These are phyloP conservation scores for Antrodiella citrinella DNA, from an alignment of 768 basidiomycete genomes.

Conservation along the genomic window DNA sequence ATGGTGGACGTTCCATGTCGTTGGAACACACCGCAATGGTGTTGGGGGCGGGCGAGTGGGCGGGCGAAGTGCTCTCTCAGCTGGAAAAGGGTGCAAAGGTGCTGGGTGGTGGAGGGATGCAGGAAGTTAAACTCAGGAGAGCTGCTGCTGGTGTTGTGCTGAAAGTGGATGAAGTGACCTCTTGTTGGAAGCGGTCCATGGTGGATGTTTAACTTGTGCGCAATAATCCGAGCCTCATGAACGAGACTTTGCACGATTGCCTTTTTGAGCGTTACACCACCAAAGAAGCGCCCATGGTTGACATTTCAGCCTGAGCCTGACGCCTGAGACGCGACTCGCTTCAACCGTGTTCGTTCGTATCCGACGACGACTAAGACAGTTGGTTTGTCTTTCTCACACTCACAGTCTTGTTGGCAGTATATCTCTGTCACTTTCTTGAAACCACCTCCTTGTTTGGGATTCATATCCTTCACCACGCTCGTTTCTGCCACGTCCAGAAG, in stretches of 20 bases:
- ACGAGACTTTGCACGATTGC: background rate
- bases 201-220: background rate
- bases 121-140: slow-evolving; percentile 53
- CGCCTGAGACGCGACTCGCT: background rate
- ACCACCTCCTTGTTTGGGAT: background rate
- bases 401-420: background rate
- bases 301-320: background rate
- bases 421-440: background rate
- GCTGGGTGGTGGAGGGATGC: slow-evolving; percentile 56
- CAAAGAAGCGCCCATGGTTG: background rate
- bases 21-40: slow-evolving; percentile 70
- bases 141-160: slow-evolving; percentile 76
- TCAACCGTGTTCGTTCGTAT: background rate
- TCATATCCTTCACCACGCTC: background rate
- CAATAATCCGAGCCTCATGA: background rate
- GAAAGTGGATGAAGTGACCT: slow-evolving; percentile 66
- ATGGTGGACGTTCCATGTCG: slow-evolving; percentile 66
- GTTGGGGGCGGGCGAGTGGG: slow-evolving; percentile 77
- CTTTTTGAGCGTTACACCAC: background rate
- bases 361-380: background rate
- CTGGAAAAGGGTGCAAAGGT: slow-evolving; percentile 60
- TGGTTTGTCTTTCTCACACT: background rate
- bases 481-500: background rate
- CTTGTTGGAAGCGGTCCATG: slow-evolving; percentile 63
- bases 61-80: slow-evolving; percentile 49